phyloP scores from a whole-genome alignment of 1,284 basidiomycete genomes.

The Cutaneotrichosporon sp. region DNA sequence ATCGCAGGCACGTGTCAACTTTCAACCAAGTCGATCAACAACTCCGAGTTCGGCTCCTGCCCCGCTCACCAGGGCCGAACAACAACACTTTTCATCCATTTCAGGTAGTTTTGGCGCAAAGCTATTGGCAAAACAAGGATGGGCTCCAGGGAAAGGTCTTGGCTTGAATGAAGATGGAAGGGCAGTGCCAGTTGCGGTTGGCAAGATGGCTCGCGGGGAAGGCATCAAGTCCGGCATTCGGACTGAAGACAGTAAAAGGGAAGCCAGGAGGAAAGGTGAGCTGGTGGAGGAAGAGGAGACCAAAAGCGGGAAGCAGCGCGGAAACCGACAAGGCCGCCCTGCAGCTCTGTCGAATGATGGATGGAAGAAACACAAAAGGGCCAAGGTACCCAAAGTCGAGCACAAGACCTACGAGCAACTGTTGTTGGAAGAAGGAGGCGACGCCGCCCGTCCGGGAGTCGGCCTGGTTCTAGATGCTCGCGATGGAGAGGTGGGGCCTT shows the following conservation, averaged over 20 bases:
- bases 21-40: constrained; percentile 14
- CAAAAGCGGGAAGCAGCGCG: constrained; percentile 12
- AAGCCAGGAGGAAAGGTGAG: constrained; percentile 62
- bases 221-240: constrained; percentile 85
- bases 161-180: constrained; percentile 76
- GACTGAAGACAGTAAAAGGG: constrained; percentile 78
- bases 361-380: constrained; percentile 63
- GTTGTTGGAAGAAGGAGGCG: constrained; percentile 67
- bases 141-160: constrained; percentile 75
- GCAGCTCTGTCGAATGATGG: constrained; percentile 17
- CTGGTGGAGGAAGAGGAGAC: constrained; percentile 54
- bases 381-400: constrained; percentile 68
- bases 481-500: constrained; percentile 67
- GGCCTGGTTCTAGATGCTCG: constrained; percentile 92
- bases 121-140: constrained; percentile 91
- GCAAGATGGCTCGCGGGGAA: constrained; percentile 61
- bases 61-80: constrained; percentile 60
- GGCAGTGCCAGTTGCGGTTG: constrained; percentile 76
- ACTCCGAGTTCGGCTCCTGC: constrained; percentile 26
- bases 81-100: constrained; percentile 72
- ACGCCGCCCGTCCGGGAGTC: constrained; percentile 53
- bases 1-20: neutral
- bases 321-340: neutral
- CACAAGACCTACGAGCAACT: constrained; percentile 96
- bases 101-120: constrained; percentile 71